A percentile compares a stretch with the other conserved stretches of the same genome.
phyloP scores from a whole-genome alignment of 768 basidiomycete genomes.

The Rhodotorula graminis region DNA sequence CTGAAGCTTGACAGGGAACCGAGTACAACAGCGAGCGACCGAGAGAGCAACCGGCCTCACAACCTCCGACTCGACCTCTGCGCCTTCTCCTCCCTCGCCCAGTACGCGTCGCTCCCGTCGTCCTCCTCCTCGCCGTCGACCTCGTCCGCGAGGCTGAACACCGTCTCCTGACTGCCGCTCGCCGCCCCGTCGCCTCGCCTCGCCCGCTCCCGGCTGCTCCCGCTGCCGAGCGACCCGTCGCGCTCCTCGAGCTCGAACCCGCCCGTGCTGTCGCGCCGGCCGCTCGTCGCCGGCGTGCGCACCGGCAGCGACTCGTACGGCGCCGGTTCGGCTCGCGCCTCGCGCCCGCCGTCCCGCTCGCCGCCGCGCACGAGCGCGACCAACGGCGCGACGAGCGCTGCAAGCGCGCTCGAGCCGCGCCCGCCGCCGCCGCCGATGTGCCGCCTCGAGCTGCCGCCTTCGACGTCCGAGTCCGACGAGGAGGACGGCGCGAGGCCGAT shows the following conservation, averaged over 20 bases:
- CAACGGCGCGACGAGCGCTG: background rate
- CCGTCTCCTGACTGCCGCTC: conserved; percentile 14
- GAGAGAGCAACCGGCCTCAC: too few relatives aligned
- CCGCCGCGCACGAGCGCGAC: background rate
- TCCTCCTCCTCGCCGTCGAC: conserved; percentile 21
- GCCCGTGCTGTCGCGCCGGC: background rate
- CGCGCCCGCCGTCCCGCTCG: background rate
- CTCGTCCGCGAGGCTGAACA: conserved; percentile 29
- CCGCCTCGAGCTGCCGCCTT: background rate
- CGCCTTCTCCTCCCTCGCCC: conserved; percentile 15
- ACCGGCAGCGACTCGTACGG: conserved; percentile 30
- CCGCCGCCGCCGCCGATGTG: background rate
- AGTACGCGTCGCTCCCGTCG: conserved; percentile 31
- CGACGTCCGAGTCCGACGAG: conserved; percentile 2
- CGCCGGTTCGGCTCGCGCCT: background rate
- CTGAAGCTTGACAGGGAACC: too few relatives aligned
- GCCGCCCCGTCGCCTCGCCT: background rate
- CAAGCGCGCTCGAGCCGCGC: background rate
- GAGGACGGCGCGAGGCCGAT: background rate
- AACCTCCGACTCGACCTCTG: background rate
- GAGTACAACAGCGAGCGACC: too few relatives aligned
- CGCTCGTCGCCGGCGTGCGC: background rate
- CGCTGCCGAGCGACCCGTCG: background rate
- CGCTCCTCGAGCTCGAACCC: too few relatives aligned
- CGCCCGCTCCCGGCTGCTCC: background rate